Base-by-base conservation (phyloP, 352 stramenopile genomes). In the Phytophthora constricta region DNA sequence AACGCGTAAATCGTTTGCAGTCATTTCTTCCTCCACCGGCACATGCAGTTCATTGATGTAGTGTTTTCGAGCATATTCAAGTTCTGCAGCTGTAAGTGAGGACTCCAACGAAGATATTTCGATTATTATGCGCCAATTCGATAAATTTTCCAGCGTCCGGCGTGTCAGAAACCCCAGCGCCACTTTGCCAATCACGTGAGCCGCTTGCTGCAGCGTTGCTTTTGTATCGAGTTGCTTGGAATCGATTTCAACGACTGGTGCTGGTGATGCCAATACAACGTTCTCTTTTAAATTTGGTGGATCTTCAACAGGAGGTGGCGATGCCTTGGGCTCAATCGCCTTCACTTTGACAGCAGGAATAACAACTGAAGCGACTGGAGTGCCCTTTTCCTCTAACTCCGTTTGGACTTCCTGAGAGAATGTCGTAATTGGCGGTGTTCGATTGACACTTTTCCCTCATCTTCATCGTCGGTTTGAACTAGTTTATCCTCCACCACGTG, bases 401-500 rank as follows among this genome's bases (percentile, higher is more conserved):
- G 77, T 80, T 60, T n/a, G n/a, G n/a, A 84, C 53, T 39, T 76
- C 52, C 13, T 75, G 62, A 4, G 55, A 60, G 10, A 62, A 45
- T 11, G 8, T 53, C 0, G 23, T 17, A 10, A 53, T 5, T 5
- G 61, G 43, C 33, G 25, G 10, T 47, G 49, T 17, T 42, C 27
- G n/a, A n/a, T 67, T 11, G 31, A 33, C 13, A 4, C 45, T 16
- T 72, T 54, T 16, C 3, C 7, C 13, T 79, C 48, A 10, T 56
- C 50, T 54, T 89, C 78, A 3, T 86, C 76, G 19, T 90, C 77
- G 0, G 82, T 87, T 73, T 92, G 82, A 1, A 91, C 62, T 0
- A 64, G 33, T 64, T 90, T 90, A 53, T 89, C 78, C 58, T 86
- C 79, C 5, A 80, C 59, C 23, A 31, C 25, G 10, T 27, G 11